phyloP scores from a whole-genome alignment of 2,329 filamentous ascomycete species.

The Colletotrichum paranaense region DNA sequence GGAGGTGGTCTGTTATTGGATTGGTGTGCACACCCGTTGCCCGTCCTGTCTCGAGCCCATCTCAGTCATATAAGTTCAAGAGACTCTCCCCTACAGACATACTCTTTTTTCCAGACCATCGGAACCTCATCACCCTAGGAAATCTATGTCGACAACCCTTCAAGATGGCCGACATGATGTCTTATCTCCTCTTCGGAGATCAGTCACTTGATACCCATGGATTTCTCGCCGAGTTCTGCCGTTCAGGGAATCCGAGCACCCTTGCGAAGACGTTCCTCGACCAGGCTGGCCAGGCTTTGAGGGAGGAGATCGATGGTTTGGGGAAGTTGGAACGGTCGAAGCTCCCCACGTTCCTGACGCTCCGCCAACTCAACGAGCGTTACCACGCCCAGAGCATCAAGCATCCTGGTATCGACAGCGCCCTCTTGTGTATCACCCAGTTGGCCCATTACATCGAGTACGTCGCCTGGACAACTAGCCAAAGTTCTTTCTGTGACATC shows the following conservation, averaged over 20 bases:
- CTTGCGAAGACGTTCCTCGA: conserved; percentile 73
- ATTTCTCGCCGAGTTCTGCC: conserved; percentile 68
- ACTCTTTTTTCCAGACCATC: conserved; percentile 27
- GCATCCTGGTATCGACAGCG: conserved; percentile 72
- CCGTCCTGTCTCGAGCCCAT: conserved; percentile 23
- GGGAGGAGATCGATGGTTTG: conserved; percentile 68
- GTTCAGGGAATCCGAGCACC: conserved; percentile 56
- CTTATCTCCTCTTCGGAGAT: conserved; percentile 76
- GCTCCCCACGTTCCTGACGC: conserved; percentile 71
- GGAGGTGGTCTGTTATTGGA: conserved; percentile 24
- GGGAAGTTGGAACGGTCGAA: conserved; percentile 65
- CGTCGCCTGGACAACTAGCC: conserved; percentile 42
- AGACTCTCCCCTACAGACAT: conserved; percentile 30
- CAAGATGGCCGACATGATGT: conserved; percentile 60
- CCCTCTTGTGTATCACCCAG: conserved; percentile 73
- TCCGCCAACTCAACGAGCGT: conserved; percentile 73
- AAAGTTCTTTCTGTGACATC: background rate
- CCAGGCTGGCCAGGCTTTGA: conserved; percentile 66
- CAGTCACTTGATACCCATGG: conserved; percentile 76
- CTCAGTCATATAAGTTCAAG: conserved; percentile 38
- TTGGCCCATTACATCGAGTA: conserved; percentile 77
- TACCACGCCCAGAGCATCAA: conserved; percentile 69
- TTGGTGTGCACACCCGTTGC: conserved; percentile 25
- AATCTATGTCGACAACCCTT: conserved; percentile 41
- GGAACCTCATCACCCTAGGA: conserved; percentile 38